These are phyloP conservation scores for Cystofilobasidium capitatum DNA, from an alignment of 768 basidiomycete species.

Conservation along the genomic window DNA sequence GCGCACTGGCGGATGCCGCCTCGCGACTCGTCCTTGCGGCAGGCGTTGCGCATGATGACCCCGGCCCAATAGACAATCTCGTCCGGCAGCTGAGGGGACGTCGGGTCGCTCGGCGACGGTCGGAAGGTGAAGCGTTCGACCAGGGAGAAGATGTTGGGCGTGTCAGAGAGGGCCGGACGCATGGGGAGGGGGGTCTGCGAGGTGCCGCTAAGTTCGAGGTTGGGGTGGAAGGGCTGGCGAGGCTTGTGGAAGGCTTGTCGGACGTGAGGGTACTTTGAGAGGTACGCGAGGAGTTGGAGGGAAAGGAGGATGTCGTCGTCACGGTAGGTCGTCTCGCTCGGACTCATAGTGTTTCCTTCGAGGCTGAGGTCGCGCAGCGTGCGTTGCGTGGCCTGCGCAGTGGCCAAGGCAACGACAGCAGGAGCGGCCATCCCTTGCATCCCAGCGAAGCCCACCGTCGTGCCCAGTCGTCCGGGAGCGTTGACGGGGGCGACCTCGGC, in stretches of 20 bases:
- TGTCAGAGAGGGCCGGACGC: slow-evolving; percentile 36
- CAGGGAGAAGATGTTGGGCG: slow-evolving; percentile 86
- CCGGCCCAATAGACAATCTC: slow-evolving; percentile 99
- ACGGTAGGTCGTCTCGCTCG: slow-evolving; percentile 48
- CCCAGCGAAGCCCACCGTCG: neutral
- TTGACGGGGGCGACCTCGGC: neutral
- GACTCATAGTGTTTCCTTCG: slow-evolving; percentile 28
- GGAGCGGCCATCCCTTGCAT: slow-evolving; percentile 3
- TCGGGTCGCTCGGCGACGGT: slow-evolving; percentile 69
- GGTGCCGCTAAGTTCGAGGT: slow-evolving; percentile 32
- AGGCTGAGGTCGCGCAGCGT: slow-evolving; percentile 27
- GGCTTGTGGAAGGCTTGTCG: slow-evolving; percentile 90
- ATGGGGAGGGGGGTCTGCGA: slow-evolving; percentile 32
- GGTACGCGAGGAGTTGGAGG: slow-evolving; percentile 85
- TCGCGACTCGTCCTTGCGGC: slow-evolving; percentile 84
- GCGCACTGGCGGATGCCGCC: slow-evolving; percentile 97
- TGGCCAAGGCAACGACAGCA: slow-evolving; percentile 24
- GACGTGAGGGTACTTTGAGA: slow-evolving; percentile 96
- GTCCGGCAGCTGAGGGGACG: slow-evolving; percentile 58
- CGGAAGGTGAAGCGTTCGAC: slow-evolving; percentile 95
- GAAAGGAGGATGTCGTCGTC: slow-evolving; percentile 89
- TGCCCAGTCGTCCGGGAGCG: slow-evolving; percentile 5
- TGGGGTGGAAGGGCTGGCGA: slow-evolving; percentile 38
- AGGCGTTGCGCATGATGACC: slow-evolving; percentile 99
- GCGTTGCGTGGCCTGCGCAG: slow-evolving; percentile 26